These are phyloP conservation scores for Monarda citriodora DNA, from an alignment of 305 asterid species.

Conservation along the genomic window DNA sequence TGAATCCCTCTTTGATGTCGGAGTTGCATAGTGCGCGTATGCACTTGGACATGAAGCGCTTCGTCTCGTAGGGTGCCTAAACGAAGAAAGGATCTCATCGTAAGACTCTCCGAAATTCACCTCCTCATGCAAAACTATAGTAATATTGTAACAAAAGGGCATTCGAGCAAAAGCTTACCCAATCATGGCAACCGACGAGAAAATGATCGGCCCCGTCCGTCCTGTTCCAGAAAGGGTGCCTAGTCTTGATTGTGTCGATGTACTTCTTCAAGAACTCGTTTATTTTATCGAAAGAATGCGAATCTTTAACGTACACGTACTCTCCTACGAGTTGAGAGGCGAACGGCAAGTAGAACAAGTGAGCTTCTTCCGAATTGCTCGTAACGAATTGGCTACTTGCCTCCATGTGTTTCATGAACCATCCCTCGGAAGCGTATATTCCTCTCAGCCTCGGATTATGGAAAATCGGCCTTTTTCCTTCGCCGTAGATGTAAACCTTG, in stretches of 20 bases:
- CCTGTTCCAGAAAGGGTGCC: conserved; percentile 61
- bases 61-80: conserved; percentile 69
- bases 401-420: conserved; percentile 74
- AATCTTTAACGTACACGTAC: conserved; percentile 40
- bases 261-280: conserved; percentile 30
- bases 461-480: conserved; percentile 60
- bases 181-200: conserved; percentile 77
- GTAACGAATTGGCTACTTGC: conserved; percentile 37
- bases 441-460: conserved; percentile 55
- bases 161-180: conserved; percentile 40
- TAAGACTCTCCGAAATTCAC: neutral
- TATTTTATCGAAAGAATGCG: conserved; percentile 42
- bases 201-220: conserved; percentile 69
- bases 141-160: neutral
- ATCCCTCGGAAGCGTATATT: conserved; percentile 84
- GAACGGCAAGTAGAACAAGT: conserved; percentile 66
- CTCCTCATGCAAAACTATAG: neutral
- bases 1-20: conserved; percentile 58
- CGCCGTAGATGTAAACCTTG: conserved; percentile 56
- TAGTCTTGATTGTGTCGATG: conserved; percentile 24
- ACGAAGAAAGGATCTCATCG: neutral
- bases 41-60: conserved; percentile 44
- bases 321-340: conserved; percentile 48
- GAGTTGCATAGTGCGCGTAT: conserved; percentile 72
- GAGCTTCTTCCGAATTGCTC: conserved; percentile 47